These are phyloP conservation scores for Malassezia dermatis DNA, from an alignment of 1,284 basidiomycete genomes.

Conservation along the genomic window DNA sequence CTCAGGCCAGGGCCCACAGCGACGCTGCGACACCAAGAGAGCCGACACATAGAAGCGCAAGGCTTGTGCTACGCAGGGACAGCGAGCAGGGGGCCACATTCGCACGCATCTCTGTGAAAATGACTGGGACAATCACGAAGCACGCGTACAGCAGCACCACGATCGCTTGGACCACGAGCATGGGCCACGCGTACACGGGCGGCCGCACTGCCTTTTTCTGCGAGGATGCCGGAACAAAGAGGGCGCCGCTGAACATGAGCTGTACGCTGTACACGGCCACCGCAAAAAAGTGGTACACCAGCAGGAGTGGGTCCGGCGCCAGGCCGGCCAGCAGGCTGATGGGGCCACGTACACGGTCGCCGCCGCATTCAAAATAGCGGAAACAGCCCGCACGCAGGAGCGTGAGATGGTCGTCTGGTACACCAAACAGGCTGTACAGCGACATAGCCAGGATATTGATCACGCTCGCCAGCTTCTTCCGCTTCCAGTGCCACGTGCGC, in stretches of 20 bases:
- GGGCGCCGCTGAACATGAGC: conserved; percentile 57
- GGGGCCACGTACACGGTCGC: conserved; percentile 76
- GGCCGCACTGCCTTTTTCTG: conserved; percentile 8
- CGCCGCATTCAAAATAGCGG: conserved; percentile 91
- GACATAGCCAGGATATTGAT: conserved; percentile 47
- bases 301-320: conserved; percentile 63
- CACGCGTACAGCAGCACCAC: conserved; percentile 44
- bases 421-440: conserved; percentile 44
- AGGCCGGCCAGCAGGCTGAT: conserved; percentile 54
- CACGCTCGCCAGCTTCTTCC: conserved; percentile 37
- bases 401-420: conserved; percentile 60
- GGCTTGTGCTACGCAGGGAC: neutral
- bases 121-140: conserved; percentile 42
- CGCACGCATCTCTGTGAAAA: conserved; percentile 37
- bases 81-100: conserved; percentile 15
- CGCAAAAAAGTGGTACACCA: conserved; percentile 85
- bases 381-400: conserved; percentile 86
- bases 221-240: conserved; percentile 43
- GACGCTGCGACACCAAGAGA: neutral
- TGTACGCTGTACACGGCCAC: conserved; percentile 90
- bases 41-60: neutral
- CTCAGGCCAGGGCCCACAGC: neutral
- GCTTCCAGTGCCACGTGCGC: conserved; percentile 42
- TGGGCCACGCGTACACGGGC: conserved; percentile 27
- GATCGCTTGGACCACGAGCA: conserved; percentile 21